Percentiles rank a stretch among this genome's conserved stretches.
phyloP scores from a whole-genome alignment of 257 asterid species.

The Nyctanthes arbortristis region DNA sequence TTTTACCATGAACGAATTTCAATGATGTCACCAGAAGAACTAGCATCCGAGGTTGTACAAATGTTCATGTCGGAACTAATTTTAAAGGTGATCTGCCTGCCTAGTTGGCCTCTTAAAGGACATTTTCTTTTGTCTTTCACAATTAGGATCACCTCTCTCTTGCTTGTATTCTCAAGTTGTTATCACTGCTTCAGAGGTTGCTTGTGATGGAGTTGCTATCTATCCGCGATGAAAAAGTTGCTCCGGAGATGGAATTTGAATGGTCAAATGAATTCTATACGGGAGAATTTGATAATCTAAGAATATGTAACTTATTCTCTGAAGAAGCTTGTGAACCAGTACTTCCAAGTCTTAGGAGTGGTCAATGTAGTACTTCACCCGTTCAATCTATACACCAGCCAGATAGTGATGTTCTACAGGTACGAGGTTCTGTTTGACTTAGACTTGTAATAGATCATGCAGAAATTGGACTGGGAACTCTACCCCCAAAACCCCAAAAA shows the following conservation, averaged over 20 bases:
- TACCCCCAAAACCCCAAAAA: too few relatives aligned
- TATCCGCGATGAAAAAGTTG: conserved; percentile 35
- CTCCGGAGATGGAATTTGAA: conserved; percentile 31
- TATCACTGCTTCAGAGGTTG: conserved; percentile 61
- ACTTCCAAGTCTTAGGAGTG: conserved; percentile 36
- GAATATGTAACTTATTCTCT: conserved; percentile 43
- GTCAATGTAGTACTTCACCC: conserved; percentile 30
- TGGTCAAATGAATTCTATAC: conserved; percentile 74
- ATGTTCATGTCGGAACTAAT: conserved; percentile 66
- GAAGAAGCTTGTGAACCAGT: conserved; percentile 40
- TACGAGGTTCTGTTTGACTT: conserved; percentile 21
- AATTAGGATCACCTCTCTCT: conserved; percentile 10
- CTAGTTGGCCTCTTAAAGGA: conserved; percentile 22
- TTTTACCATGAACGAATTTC: conserved; percentile 8
- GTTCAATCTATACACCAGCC: conserved; percentile 33
- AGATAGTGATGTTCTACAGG: conserved; percentile 64
- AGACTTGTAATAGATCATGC: too few relatives aligned
- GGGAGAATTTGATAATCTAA: conserved; percentile 66
- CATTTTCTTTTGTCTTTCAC: background rate
- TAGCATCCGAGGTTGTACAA: conserved; percentile 63
- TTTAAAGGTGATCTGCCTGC: conserved; percentile 54
- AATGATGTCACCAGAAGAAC: conserved; percentile 58
- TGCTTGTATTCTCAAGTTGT: conserved; percentile 21
- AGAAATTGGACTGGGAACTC: too few relatives aligned
- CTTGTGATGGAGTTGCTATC: conserved; percentile 72